Evolutionary conservation across 352 stramenopile genomes (phyloP), one percentile per base, ranked within the genome.

Genomic region (Pythium insidiosum): DNA sequence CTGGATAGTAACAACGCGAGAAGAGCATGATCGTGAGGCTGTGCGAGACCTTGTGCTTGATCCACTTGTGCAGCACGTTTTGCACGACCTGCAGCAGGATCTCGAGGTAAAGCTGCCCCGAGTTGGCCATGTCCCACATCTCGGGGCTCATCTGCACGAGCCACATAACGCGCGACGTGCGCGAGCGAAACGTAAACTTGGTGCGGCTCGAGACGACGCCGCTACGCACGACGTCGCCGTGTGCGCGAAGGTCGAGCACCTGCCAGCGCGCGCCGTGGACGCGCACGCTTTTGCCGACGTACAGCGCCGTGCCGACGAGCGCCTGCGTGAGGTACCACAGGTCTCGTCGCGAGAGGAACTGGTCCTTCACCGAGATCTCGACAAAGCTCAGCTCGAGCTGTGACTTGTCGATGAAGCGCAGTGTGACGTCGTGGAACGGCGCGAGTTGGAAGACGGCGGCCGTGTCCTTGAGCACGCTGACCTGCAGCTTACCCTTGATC

Each of bases 101-200:
- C 55, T 97, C 88, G 29, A 95, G 63, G 53, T 97, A 97, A 26
- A 97, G 51, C 43, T 84, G 68, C 20, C 80, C 83, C 30, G 82
- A 87, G 60, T 94, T 87, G 48, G 82, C 79, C 56, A 94, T 91
- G 40, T 97, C 89, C 82, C 88, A 97, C 83, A 97, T 95, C 61
- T 97, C 91, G 1, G 84, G 77, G 23, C 77, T 94, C 53, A 99
- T 84, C 63, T 99, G 95, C 29, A 99, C 90, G 22, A 99, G 73
- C 95, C 95, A 99, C 66, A 99, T 96, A 43, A 99, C 91, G 10
- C 96, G 75, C 35, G 95, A 95, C 21, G 90, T 98, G 19, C 93
- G 86, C 53, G 92, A 92, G 15, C 75, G 84, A 43, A 95, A 99
- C 1, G 94, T 97, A 47, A 99, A 96, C 56, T 98, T 98, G 22